Percentiles rank a stretch among this genome's conserved stretches.
Conservation (phyloP, 2,329 filamentous ascomycete species). For the Aschersonia sp. region DNA sequence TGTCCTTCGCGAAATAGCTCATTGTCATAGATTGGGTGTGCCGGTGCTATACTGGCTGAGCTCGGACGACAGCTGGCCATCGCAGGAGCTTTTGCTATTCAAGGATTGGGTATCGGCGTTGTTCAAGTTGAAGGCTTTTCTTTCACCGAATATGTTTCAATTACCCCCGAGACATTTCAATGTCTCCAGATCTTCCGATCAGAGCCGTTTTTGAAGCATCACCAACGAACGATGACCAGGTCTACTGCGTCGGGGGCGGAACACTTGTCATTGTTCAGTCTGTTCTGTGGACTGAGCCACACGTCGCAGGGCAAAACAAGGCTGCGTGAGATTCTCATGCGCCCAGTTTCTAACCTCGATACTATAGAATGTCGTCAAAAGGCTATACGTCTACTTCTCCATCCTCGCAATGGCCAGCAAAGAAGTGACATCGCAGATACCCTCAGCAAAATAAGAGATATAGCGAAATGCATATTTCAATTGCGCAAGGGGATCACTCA, state of each 20-base stretch:
- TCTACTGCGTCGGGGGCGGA: slow-evolving; percentile 54
- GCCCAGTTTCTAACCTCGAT: slow-evolving; percentile 55
- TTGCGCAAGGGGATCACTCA: slow-evolving; percentile 64
- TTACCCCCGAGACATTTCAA: slow-evolving; percentile 65
- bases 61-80: slow-evolving; percentile 45
- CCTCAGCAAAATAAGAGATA: slow-evolving; percentile 61
- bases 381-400: slow-evolving; percentile 52
- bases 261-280: slow-evolving; percentile 67
- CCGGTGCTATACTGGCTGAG: slow-evolving; percentile 73
- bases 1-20: not conserved
- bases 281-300: slow-evolving; percentile 61
- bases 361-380: slow-evolving; percentile 59
- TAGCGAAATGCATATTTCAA: slow-evolving; percentile 52
- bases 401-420: slow-evolving; percentile 47
- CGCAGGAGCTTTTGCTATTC: slow-evolving; percentile 17
- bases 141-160: slow-evolving; percentile 52
- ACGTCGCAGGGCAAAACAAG: slow-evolving; percentile 66
- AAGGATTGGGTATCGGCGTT: not conserved
- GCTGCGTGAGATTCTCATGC: slow-evolving; percentile 69
- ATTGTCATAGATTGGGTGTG: slow-evolving; percentile 54
- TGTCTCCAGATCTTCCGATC: slow-evolving; percentile 77
- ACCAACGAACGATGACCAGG: slow-evolving; percentile 45
- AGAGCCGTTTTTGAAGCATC: slow-evolving; percentile 70
- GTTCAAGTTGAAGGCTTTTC: slow-evolving; percentile 48
- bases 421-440: slow-evolving; percentile 42